These are phyloP conservation scores for Podila clonocystis DNA, from an alignment of 192 early-diverging fungal species.

Conservation along the genomic window DNA sequence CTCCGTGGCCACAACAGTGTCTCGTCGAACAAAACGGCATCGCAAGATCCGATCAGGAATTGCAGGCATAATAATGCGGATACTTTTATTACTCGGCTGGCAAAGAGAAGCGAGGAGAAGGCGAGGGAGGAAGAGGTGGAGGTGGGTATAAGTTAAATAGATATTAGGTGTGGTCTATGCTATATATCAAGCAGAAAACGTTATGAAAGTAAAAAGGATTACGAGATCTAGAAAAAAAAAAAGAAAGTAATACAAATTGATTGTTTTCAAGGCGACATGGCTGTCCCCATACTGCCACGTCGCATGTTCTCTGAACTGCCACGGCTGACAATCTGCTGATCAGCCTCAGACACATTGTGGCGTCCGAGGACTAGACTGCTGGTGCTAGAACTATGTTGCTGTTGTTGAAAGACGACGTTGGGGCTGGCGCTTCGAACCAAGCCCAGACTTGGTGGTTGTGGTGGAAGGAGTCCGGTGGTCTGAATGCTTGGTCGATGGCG, in stretches of 20 bases:
- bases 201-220: background rate
- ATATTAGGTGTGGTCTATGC: background rate
- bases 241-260: background rate
- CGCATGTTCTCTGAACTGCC: constrained; percentile 41
- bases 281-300: constrained; percentile 27
- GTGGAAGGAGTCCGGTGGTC: constrained; percentile 2
- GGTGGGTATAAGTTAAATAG: constrained; percentile 4
- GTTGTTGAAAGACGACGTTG: constrained; percentile 27
- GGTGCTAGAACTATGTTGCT: constrained; percentile 35
- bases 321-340: constrained; percentile 42
- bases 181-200: background rate
- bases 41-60: too few relatives aligned
- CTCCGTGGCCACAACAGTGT: too few relatives aligned
- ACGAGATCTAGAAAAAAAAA: constrained; percentile 7
- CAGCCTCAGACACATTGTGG: constrained; percentile 42
- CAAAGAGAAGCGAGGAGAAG: background rate
- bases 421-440: constrained; percentile 28
- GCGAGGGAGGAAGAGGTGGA: background rate
- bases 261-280: constrained; percentile 21
- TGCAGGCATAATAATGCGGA: background rate
- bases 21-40: too few relatives aligned
- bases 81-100: constrained; percentile 4
- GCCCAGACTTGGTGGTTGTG: background rate
- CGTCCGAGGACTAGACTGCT: constrained; percentile 36
- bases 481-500: constrained; percentile 13